These are phyloP conservation scores for Brassica incana DNA, from an alignment of 345 rosid species.

Conservation along the genomic window DNA sequence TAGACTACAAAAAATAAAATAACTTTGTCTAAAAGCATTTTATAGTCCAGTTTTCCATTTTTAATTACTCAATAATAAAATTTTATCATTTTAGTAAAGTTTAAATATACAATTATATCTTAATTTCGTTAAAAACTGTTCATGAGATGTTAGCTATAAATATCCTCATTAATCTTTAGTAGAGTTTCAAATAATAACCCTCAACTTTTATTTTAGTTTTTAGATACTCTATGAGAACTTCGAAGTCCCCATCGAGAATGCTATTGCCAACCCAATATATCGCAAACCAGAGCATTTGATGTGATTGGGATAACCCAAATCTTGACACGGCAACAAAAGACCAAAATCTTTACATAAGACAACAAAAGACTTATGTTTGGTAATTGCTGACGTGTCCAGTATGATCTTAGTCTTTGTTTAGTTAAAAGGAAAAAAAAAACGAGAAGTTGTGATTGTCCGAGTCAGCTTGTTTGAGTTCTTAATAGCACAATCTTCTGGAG, in stretches of 20 bases:
- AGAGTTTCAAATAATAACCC: background rate
- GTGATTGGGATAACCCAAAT: background rate
- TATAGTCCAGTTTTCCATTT: no score
- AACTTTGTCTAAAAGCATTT: no score
- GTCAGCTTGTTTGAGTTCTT: constrained; percentile 32
- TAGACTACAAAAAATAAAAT: no score
- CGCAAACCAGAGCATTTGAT: background rate
- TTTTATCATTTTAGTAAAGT: no score
- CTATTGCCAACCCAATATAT: background rate
- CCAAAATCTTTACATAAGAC: constrained; percentile 11
- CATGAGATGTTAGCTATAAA: background rate
- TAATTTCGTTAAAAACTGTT: background rate
- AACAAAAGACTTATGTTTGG: background rate
- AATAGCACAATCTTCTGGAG: no score
- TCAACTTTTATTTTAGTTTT: background rate
- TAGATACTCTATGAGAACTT: background rate
- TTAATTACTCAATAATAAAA: no score
- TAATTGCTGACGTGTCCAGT: constrained; percentile 14
- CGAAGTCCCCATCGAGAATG: background rate
- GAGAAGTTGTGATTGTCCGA: constrained; percentile 28
- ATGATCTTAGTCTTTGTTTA: background rate
- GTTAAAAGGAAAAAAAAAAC: background rate
- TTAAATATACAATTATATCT: no score
- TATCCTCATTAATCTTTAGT: background rate
- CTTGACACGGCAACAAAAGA: constrained; percentile 17